phyloP scores from a whole-genome alignment of 768 basidiomycete genomes.

The Suillus subaureus region DNA sequence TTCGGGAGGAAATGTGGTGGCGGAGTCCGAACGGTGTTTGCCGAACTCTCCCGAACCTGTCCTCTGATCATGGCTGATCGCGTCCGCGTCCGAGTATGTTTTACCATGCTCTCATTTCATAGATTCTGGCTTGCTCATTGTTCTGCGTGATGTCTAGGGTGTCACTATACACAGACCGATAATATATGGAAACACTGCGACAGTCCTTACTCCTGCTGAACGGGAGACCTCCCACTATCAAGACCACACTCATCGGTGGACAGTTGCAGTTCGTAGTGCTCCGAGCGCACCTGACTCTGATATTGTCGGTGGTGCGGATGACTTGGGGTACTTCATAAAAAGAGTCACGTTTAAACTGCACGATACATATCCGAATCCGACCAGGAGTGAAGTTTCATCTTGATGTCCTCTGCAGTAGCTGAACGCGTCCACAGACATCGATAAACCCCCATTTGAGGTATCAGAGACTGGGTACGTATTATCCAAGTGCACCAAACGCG shows the following conservation, averaged over 20 bases:
- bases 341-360: slow-evolving; percentile 97
- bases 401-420: background rate
- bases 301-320: slow-evolving; percentile 87
- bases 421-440: slow-evolving; percentile 59
- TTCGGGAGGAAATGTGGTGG: slow-evolving; percentile 9
- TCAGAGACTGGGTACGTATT: slow-evolving; percentile 85
- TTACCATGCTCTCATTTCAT: slow-evolving; percentile 15
- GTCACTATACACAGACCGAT: slow-evolving; percentile 87
- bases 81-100: slow-evolving; percentile 76
- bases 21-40: slow-evolving; percentile 39
- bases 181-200: slow-evolving; percentile 94
- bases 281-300: slow-evolving; percentile 73
- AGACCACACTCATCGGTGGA: slow-evolving; percentile 96
- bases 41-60: slow-evolving; percentile 41
- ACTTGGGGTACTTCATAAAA: slow-evolving; percentile 90
- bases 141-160: slow-evolving; percentile 51
- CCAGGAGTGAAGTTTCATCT: slow-evolving; percentile 66
- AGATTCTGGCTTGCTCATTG: slow-evolving; percentile 13
- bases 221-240: slow-evolving; percentile 52
- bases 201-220: slow-evolving; percentile 75
- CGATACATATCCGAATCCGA: slow-evolving; percentile 92
- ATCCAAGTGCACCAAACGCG: background rate
- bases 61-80: slow-evolving; percentile 63
- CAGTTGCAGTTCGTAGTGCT: slow-evolving; percentile 90
- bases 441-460: slow-evolving; percentile 92